phyloP scores from a whole-genome alignment of 106 monocot genomes.

The Iris macrosiphon region DNA sequence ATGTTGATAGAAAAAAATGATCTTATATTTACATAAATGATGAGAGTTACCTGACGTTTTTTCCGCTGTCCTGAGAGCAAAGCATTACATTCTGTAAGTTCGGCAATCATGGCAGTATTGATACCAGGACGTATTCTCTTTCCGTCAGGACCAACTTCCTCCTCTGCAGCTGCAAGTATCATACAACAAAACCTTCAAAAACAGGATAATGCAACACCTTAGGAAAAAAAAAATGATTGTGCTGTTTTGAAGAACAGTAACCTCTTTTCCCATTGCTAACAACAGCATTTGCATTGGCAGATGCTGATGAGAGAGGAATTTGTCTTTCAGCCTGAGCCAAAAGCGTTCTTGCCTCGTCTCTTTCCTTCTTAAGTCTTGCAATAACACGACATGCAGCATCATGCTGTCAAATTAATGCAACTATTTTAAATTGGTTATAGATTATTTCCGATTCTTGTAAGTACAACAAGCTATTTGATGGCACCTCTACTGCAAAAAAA shows the following conservation, averaged over 20 bases:
- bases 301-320: conserved; percentile 36
- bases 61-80: no score
- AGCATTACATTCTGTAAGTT: conserved; percentile 74
- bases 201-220: background rate
- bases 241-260: conserved; percentile 12
- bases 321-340: conserved; percentile 90
- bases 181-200: no score
- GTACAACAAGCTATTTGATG: background rate
- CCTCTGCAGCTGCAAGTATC: no score
- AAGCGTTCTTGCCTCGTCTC: conserved; percentile 81
- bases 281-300: no score
- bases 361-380: conserved; percentile 91
- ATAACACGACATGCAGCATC: conserved; percentile 99
- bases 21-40: background rate
- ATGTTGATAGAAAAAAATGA: no score
- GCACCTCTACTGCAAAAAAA: no score
- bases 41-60: conserved; percentile 56
- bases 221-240: background rate
- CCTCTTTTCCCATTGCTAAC: conserved; percentile 87
- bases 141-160: no score
- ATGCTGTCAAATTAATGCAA: conserved; percentile 43
- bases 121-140: no score
- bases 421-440: background rate
- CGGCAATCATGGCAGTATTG: conserved; percentile 50
- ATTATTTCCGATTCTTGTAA: background rate